Evolutionary conservation across 495 filamentous ascomycete genomes (phyloP), one percentile per base, ranked within the genome.

Genomic region (Cryomyces antarcticus): DNA sequence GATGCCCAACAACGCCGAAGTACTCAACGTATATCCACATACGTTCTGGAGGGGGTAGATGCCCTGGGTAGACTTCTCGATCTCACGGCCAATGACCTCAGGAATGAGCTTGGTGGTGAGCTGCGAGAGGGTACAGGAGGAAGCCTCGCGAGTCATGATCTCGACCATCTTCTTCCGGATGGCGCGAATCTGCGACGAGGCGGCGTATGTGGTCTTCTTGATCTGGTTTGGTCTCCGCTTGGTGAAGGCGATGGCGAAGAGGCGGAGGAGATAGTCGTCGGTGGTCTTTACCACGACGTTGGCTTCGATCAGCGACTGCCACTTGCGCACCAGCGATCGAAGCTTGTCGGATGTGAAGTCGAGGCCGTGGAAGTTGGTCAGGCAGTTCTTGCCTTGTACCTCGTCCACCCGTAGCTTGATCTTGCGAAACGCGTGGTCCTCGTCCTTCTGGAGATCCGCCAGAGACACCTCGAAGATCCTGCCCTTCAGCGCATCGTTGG

Each of bases 271-370:
- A 71, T 97, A 96, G 62, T 97, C 88, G 60, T 97, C 89, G 60
- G 89, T 96, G 51, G 89, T 95, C 81, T 94, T 95, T 71, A 96
- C 84, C 50, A 92, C 93, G 58, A 95, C 76, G 61, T 97, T 97
- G 71, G 89, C 89, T 76, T 97, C 89, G 56, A 97, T 97, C 55
- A 97, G 71, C 38, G 85, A 78, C 69, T 97, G 89, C 89, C 89
- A 97, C 69, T 97, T 97, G 68, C 89, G 87, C 52, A 97, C 89
- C 46, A 97, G 77, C 43, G 89, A 97, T 56, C 89, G 81, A 52
- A 97, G 75, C 75, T 96, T 96, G 77, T 97, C 89, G 54, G 92
- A 95, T 54, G 89, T 97, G 77, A 97, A 96, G 71, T 97, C 89
- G 62, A 97, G 75, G 53, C 89, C 89, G 72, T 97, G 88, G 80